Base-by-base conservation (phyloP, 345 rosid genomes). In the Brassica rapa region DNA sequence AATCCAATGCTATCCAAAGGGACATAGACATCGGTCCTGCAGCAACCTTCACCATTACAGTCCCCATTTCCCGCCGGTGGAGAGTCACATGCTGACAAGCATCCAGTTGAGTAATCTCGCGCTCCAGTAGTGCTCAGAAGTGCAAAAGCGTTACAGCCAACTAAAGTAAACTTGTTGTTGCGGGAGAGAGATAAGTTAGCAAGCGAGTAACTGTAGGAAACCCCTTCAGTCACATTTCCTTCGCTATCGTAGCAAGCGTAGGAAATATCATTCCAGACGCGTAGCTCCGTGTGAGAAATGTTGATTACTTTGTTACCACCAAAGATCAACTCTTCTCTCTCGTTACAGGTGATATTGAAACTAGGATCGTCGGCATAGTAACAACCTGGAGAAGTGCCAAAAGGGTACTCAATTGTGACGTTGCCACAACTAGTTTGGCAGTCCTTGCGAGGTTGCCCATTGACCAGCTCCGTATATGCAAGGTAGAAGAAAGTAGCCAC, bases 31-130 rank as follows among this genome's bases (percentile, higher is more conserved):
- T 25, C 27, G 3, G 16, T 25, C 35, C 5, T 56, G 43, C 85
- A 84, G 65, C 84, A 86, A 1, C 84, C 88, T 2, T 1, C 25
- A 14, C 89, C 87, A 0, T 55, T 0, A 35, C 85, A 84, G 8
- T 0, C 11, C 8, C 14, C 23, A 57, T 21, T 57, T 21, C 2
- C 12, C 25, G 27, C 2, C 1, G 62, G 14, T 19, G 0, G 27
- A 9, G 24, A 8, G 21, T 41, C 27, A 1, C 75, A 69, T 24
- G 35, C 0, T 5, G 75, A 62, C 0, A 77, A 0, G 70, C 80
- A 77, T 70, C 39, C 63, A 33, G 25, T 1, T 56, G 77, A 4
- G 72, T 15, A 23, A 6, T 43, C 7, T 27, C 0, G 2, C 0
- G 0, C 0, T 6, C 33, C 62, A 25, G 5, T 9, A 1, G 6